Conservation (phyloP, 2,329 filamentous ascomycete genomes). For the Metarhizium album region DNA sequence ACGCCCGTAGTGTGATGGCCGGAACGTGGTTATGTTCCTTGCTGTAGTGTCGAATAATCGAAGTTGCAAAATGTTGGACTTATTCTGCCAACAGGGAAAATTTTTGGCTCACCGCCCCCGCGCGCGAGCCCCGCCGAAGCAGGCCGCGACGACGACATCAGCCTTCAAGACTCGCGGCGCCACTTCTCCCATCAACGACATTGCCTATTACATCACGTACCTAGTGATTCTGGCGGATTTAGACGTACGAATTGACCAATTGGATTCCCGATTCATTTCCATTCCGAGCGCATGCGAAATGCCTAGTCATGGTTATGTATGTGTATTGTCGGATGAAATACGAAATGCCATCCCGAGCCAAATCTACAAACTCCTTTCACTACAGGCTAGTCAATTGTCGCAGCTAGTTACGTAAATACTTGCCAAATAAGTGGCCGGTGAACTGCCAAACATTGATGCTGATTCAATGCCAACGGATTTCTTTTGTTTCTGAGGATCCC, state of each 20-base stretch:
- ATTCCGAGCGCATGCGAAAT: background rate
- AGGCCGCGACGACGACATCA: no score
- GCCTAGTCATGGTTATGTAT: background rate
- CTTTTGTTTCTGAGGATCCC: background rate
- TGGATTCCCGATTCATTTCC: background rate
- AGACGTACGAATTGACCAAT: no score
- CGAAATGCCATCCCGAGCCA: background rate
- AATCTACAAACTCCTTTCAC: background rate
- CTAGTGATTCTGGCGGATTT: no score
- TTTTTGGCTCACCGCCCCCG: conserved; percentile 10
- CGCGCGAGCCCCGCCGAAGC: background rate
- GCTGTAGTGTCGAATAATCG: background rate
- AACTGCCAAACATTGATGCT: background rate
- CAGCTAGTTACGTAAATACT: background rate
- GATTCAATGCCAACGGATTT: background rate
- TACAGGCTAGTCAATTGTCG: background rate
- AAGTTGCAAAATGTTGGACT: background rate
- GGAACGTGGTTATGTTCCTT: background rate
- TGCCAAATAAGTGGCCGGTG: background rate
- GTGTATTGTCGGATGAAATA: background rate
- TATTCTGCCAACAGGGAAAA: conserved; percentile 8
- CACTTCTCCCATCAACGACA: no score
- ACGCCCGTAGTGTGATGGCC: background rate
- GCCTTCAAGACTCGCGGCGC: no score
- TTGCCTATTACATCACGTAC: no score